Evolutionary conservation across 768 basidiomycete species (phyloP), one percentile per base, ranked within the genome.

Genomic region (Tylopilus balloui): DNA sequence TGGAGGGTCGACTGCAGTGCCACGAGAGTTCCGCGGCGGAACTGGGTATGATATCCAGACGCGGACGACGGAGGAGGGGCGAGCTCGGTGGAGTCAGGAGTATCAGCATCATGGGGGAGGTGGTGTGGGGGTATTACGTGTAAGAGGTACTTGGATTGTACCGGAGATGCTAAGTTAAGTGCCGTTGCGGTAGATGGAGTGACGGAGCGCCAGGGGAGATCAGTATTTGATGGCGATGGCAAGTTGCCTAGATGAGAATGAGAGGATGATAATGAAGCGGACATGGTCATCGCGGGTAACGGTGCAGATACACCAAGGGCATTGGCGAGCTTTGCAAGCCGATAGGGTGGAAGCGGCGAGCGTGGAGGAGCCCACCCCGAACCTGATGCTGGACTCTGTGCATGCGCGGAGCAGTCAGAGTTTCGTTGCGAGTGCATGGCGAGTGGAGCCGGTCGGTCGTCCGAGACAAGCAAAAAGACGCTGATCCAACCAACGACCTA

Each of bases 1-100:
- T 90, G 84, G 1, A 98, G 71, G 0, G 86, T 90, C 6, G 92
- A 75, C 62, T 93, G 81, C 0, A 98, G 75, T 0, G 93, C 86
- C 4, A 97, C 79, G 12, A 98, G 75, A n/a, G 82, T 84, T 8
- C 94, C 94, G 23, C 94, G 80, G 13, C 80, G 79, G 61, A 90
- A 89, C 42, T 87, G 84, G 15, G 78, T 74, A 54, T 89, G 85
- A 57, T 88, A 88, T n/a, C 86, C 85, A 6, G 85, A 83, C 2
- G 86, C 81, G 41, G 70, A 70, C 3, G 77, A 59, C 4, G 82
- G 79, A 35, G 78, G 78, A 3, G 76, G 79, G 1, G 73, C 70
- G 42, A 79, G 67, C 3, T 80, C 77, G 28, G 71, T 67, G 43
- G 73, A 60, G 53, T 71, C 62, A 39, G 62, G 58, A 61, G 56